Evolutionary conservation across 208 protist species (phyloP).

Genomic region (Acanthamoeba pearcei): DNA sequence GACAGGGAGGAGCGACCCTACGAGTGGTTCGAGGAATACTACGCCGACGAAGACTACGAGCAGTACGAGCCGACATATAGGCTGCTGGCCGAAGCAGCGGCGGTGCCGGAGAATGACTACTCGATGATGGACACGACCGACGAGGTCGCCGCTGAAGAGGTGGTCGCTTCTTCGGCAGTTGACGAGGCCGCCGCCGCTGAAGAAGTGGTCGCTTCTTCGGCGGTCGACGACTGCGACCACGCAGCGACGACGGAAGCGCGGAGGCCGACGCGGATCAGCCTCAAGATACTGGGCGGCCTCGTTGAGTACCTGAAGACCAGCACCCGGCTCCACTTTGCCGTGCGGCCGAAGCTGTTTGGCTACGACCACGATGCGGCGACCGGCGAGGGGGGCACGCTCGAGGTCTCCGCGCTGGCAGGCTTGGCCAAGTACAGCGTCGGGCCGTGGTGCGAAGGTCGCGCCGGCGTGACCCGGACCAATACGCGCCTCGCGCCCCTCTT

Average conservation of each 20-base stretch:
- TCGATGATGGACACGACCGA: too few relatives aligned
- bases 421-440: constrained; percentile 35
- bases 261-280: background rate
- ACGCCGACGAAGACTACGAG: too few relatives aligned
- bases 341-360: background rate
- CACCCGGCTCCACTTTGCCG: background rate
- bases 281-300: constrained; percentile 12
- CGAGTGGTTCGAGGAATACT: too few relatives aligned
- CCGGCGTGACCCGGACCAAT: background rate
- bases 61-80: too few relatives aligned
- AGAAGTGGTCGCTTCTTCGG: too few relatives aligned
- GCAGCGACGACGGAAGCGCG: background rate
- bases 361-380: background rate
- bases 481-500: background rate
- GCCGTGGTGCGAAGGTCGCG: constrained; percentile 6
- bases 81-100: too few relatives aligned
- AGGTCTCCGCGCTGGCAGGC: constrained; percentile 16
- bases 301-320: background rate
- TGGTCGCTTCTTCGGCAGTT: too few relatives aligned
- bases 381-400: background rate
- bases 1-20: background rate
- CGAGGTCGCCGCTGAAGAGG: too few relatives aligned
- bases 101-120: too few relatives aligned
- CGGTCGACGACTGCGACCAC: too few relatives aligned
- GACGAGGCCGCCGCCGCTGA: too few relatives aligned